Conservation (phyloP, 2,329 filamentous ascomycete genomes). For the Apiospora arundinis region DNA sequence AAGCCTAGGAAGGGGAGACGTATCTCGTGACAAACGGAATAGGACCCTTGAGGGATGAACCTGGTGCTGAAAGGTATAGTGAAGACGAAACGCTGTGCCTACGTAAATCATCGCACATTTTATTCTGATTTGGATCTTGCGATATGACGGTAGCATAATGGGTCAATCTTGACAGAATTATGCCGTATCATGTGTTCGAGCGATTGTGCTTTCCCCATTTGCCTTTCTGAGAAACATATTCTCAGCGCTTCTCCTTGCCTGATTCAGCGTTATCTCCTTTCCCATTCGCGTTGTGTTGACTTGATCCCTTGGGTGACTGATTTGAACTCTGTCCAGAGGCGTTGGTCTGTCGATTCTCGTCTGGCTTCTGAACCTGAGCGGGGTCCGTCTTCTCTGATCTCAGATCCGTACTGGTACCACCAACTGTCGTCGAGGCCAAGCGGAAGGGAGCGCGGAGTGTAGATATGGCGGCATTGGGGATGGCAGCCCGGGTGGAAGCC, state of each 20-base stretch:
- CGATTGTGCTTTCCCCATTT: too few species aligned
- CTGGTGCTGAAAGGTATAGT: too few species aligned
- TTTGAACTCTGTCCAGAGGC: not conserved
- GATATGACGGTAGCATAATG: too few species aligned
- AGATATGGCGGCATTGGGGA: not conserved
- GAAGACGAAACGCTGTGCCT: too few species aligned
- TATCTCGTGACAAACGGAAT: too few species aligned
- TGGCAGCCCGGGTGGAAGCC: not conserved
- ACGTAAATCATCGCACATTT: too few species aligned
- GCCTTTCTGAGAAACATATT: too few species aligned
- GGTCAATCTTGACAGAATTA: too few species aligned
- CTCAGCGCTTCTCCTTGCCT: not conserved
- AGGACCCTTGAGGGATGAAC: too few species aligned
- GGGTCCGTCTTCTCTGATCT: not conserved
- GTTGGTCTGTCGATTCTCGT: not conserved
- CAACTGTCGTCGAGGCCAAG: not conserved
- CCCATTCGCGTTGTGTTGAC: not conserved
- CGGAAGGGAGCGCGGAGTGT: not conserved
- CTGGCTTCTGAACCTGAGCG: not conserved
- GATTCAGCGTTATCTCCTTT: not conserved
- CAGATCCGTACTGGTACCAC: not conserved
- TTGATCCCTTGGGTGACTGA: not conserved
- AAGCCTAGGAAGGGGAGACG: too few species aligned
- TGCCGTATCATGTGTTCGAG: too few species aligned
- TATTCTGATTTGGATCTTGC: too few species aligned